Evolutionary conservation across 2,329 filamentous ascomycete genomes (phyloP).

Genomic region (Dactylellina haptotyla): DNA sequence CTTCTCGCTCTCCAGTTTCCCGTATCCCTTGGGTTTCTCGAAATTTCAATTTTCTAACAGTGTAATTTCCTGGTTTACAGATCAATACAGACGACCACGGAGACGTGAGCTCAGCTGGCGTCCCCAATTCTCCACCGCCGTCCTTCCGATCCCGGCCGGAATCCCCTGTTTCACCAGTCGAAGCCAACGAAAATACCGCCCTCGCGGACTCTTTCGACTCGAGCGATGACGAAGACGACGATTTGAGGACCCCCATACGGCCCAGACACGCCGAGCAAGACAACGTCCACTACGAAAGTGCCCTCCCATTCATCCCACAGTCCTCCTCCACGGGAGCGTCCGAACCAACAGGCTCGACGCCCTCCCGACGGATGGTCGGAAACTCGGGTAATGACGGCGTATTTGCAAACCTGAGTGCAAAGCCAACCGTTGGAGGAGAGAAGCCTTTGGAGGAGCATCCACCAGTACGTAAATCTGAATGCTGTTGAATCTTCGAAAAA

Average conservation of each 20-base stretch:
- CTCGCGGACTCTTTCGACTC: conserved; percentile 93
- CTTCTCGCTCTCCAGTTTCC: conserved; percentile 3
- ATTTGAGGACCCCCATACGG: conserved; percentile 88
- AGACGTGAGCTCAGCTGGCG: conserved; percentile 62
- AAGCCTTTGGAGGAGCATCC: conserved; percentile 87
- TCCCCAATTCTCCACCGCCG: conserved; percentile 74
- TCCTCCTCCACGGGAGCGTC: conserved; percentile 55
- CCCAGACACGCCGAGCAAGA: conserved; percentile 66
- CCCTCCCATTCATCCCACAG: conserved; percentile 50
- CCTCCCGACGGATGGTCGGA: conserved; percentile 73
- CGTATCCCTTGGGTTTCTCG: conserved; percentile 6
- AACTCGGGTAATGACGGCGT: conserved; percentile 90
- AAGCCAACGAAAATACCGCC: conserved; percentile 68
- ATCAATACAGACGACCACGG: conserved; percentile 71
- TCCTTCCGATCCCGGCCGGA: conserved; percentile 89
- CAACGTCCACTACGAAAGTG: conserved; percentile 54
- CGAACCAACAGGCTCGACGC: conserved; percentile 60
- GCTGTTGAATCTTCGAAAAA: not conserved
- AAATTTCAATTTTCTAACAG: conserved; percentile 25
- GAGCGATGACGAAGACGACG: conserved; percentile 77
- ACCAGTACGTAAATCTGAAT: conserved; percentile 73
- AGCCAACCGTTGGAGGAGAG: conserved; percentile 78
- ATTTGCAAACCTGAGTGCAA: conserved; percentile 92
- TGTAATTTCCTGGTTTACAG: conserved; percentile 60
- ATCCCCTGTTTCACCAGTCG: conserved; percentile 67